Evolutionary conservation across 1,284 basidiomycete genomes (phyloP), one percentile per base, ranked within the genome.

Genomic region (Anthracocystis panici-leucophaei): DNA sequence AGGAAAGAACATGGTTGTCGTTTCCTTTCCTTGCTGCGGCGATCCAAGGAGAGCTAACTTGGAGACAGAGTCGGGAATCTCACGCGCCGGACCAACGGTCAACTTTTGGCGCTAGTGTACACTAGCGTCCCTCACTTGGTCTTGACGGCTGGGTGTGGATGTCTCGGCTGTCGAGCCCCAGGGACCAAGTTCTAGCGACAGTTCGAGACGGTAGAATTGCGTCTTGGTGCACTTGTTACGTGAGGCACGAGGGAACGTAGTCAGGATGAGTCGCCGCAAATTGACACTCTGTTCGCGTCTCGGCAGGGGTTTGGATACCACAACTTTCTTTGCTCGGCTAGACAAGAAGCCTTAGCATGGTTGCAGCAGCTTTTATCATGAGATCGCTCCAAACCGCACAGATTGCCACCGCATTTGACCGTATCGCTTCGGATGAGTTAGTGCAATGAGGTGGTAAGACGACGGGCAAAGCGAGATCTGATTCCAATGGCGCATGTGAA

Each of bases 261-360:
- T 1, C 46, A 29, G 16, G 27, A 14, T 48, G 46, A 29, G 46
- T 48, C 46, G 46, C 46, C 46, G 46, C 29, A 16, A n/a, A 16
- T n/a, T 29, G 46, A 48, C 46, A n/a, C 27, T 46, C 27, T 29
- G 27, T 29, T 48, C 18, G 46, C 46, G 46, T 29, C 46, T 23
- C 46, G 27, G 46, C 46, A 29, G 46, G 46, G 46, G 27, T 48
- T 46, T 29, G 46, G 16, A 48, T 29, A 14, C 25, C 27, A 10
- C 46, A n/a, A 29, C 46, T 48, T 9, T 48, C 16, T 29, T 29
- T 14, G 46, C 46, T 48, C 46, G 27, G 46, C 46, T 29, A 48
- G 16, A 29, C 16, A 27, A 5, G 16, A 48, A 48, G 27, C 27
- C 16, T 10, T 27, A 48, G 14, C 27, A 29, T n/a, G 16, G 25